Evolutionary conservation across 2,329 filamentous ascomycete species (phyloP), one percentile per base, ranked within the genome.

Genomic region (Phaeosphaeria sp.): DNA sequence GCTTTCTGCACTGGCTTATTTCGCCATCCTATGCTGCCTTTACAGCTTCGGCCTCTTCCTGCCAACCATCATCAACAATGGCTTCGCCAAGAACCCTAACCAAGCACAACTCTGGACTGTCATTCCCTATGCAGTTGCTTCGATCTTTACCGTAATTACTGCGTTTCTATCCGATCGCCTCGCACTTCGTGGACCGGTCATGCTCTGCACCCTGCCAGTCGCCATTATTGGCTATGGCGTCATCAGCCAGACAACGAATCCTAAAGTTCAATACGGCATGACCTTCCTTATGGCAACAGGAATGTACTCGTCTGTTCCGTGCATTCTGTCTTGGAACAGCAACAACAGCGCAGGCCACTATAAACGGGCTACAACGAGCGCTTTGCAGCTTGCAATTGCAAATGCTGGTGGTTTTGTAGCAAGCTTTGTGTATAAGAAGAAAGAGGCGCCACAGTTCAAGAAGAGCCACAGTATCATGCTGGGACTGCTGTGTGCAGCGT

Each of bases 291-390:
- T 89, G 86, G 85, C 87, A 0, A 84, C 83, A 0, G 88, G 88
- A 10, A 80, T 89, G 69, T 90, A 89, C 68, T 81, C 82, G 46
- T 85, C 84, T 43, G 86, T 89, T 0, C 87, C 88, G 0, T 85
- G 83, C 18, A 83, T 89, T 2, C 76, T 90, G 10, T 87, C 84
- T 1, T 90, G 88, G 87, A 84, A 87, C 60, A 85, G 85, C 1
- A 90, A 90, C 69, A 90, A 90, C 69, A 87, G 84, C 0, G 87
- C 87, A 0, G 87, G 85, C 0, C 88, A 91, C 68, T 90, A 90
- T 68, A 91, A 90, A 72, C 79, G 89, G 15, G 88, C 89, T 0
- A 90, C 88, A 0, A 88, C 88, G 0, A 85, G 84, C 1, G 89
- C 85, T 0, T 66, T 90, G 64, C 88, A 90, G 72, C 78, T 90